A percentile compares a stretch with the other conserved stretches of the same genome.
Evolutionary conservation across 2,329 filamentous ascomycete genomes (phyloP).

Genomic region (Alternaria sp.): DNA sequence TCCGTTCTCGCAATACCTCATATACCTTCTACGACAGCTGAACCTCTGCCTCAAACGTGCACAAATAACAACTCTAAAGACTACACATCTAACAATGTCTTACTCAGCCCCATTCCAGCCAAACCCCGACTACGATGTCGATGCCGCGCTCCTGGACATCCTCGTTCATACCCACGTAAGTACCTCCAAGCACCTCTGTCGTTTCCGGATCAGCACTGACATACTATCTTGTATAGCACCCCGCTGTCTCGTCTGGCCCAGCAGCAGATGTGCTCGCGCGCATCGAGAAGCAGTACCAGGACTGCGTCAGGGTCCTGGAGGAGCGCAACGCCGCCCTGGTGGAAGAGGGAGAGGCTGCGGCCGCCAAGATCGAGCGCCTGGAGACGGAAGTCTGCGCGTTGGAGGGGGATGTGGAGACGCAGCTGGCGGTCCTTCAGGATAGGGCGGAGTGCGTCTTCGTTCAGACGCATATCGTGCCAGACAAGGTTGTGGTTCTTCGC

Average conservation of each 20-base stretch:
- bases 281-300: background rate
- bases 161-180: background rate
- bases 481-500: background rate
- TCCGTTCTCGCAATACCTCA: background rate
- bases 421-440: background rate
- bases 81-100: background rate
- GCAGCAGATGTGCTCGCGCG: background rate
- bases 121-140: background rate
- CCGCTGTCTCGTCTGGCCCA: background rate
- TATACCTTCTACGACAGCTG: background rate
- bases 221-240: background rate
- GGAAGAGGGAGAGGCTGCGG: background rate
- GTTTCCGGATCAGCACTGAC: background rate
- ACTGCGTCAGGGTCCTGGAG: background rate
- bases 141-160: background rate
- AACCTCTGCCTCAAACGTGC: background rate
- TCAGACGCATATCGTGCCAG: background rate
- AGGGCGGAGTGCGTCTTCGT: background rate
- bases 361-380: background rate
- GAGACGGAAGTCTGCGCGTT: background rate
- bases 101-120: background rate
- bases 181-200: background rate
- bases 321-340: background rate
- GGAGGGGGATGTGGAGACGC: background rate
- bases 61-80: background rate